These are phyloP conservation scores for Xylaria sp. DNA, from an alignment of 2,329 filamentous ascomycete genomes.

Conservation along the genomic window DNA sequence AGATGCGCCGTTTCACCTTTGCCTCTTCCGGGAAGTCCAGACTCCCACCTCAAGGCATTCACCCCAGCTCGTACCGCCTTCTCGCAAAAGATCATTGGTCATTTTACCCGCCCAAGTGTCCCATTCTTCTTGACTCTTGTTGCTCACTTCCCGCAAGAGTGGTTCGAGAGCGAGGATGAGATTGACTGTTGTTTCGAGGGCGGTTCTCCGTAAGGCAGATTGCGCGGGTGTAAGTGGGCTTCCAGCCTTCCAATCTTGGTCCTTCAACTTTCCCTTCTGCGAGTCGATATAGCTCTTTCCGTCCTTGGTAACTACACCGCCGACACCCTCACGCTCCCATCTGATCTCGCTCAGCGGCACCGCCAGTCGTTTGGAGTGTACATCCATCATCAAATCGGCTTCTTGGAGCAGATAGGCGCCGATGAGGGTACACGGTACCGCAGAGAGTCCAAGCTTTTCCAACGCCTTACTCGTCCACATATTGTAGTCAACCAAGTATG, in stretches of 20 bases:
- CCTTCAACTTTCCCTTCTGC: constrained; percentile 44
- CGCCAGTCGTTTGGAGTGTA: constrained; percentile 73
- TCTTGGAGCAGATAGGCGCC: constrained; percentile 77
- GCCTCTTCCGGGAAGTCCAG: constrained; percentile 76
- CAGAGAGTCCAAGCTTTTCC: constrained; percentile 61
- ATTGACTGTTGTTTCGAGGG: constrained; percentile 74
- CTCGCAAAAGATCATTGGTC: constrained; percentile 76
- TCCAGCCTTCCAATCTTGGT: constrained; percentile 32
- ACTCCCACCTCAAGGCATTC: constrained; percentile 84
- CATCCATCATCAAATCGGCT: constrained; percentile 61
- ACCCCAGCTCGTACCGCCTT: constrained; percentile 72
- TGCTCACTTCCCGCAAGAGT: constrained; percentile 71
- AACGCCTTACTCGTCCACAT: constrained; percentile 73
- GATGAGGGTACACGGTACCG: constrained; percentile 73
- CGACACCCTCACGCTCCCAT: constrained; percentile 76
- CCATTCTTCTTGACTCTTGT: constrained; percentile 89
- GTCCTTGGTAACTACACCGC: constrained; percentile 56
- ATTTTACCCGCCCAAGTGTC: constrained; percentile 82
- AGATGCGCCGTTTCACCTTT: constrained; percentile 18
- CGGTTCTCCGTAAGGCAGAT: constrained; percentile 67
- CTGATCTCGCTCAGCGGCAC: constrained; percentile 78
- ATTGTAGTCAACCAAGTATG: constrained; percentile 78
- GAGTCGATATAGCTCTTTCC: constrained; percentile 56
- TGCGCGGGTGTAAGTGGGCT: constrained; percentile 62
- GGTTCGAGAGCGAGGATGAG: constrained; percentile 83